These are phyloP conservation scores for Panus rudis DNA, from an alignment of 768 basidiomycete genomes.

Conservation along the genomic window DNA sequence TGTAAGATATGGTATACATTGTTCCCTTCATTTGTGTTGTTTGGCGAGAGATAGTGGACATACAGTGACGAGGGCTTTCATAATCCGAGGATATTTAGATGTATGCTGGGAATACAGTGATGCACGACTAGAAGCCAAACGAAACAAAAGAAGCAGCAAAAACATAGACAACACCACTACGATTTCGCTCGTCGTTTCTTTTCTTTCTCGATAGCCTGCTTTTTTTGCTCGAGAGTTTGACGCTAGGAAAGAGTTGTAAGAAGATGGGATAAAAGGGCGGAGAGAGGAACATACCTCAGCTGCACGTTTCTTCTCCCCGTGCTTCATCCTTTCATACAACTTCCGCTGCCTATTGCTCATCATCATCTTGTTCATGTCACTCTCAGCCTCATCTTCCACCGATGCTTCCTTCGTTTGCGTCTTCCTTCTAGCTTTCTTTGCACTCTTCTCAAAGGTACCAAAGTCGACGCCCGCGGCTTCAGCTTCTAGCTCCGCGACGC, in stretches of 20 bases:
- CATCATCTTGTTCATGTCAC: constrained; percentile 96
- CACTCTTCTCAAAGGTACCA: constrained; percentile 68
- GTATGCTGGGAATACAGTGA: neutral
- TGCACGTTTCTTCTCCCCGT: constrained; percentile 68
- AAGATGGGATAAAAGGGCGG: neutral
- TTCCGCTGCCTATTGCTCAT: constrained; percentile 94
- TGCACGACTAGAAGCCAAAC: too few relatives aligned
- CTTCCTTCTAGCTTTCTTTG: constrained; percentile 51
- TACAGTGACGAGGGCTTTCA: too few relatives aligned
- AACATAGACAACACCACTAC: neutral
- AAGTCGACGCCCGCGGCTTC: constrained; percentile 84
- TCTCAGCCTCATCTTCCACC: constrained; percentile 36
- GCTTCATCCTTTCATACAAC: constrained; percentile 90
- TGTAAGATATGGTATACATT: too few relatives aligned
- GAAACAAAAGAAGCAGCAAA: neutral
- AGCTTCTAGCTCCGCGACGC: constrained; percentile 87
- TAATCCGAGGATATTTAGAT: constrained; percentile 2
- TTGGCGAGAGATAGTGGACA: too few relatives aligned
- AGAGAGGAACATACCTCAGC: constrained; percentile 56
- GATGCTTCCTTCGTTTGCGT: constrained; percentile 27
- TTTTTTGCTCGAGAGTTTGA: constrained; percentile 22
- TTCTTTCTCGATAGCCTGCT: constrained; percentile 20
- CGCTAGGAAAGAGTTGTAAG: constrained; percentile 12
- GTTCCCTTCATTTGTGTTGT: too few relatives aligned
- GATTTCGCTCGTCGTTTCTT: constrained; percentile 16